A percentile compares a stretch with the other conserved stretches of the same genome.
Conservation (phyloP, 352 stramenopile genomes). For the Aphanomyces stellatus region DNA sequence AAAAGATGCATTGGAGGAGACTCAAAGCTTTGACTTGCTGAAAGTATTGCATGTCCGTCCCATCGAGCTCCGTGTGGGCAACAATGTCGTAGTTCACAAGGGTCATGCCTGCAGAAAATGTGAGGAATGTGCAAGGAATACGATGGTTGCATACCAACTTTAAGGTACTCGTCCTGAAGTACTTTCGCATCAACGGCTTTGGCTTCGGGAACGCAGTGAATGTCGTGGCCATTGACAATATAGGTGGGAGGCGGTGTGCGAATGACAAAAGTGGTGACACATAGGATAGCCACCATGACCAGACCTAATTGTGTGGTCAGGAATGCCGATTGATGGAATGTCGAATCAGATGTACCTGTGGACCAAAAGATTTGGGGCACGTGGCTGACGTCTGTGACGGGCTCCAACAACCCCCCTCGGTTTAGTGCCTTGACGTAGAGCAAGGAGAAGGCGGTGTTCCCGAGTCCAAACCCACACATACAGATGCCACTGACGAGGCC, state of each 20-base stretch:
- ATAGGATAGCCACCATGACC: not conserved
- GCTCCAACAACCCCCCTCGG: not conserved
- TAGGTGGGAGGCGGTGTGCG: slow-evolving; percentile 4
- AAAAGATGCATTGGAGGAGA: slow-evolving; percentile 11
- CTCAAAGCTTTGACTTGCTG: slow-evolving; percentile 17
- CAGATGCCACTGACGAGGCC: slow-evolving; percentile 12
- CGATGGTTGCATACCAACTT: not conserved
- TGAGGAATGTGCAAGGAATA: not conserved
- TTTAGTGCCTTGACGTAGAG: not conserved
- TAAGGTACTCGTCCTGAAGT: slow-evolving; percentile 14
- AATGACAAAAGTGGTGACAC: not conserved
- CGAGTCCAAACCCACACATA: slow-evolving; percentile 17
- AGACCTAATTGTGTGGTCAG: not conserved
- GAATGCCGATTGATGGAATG: too few relatives aligned
- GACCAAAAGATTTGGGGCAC: not conserved
- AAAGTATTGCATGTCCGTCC: slow-evolving; percentile 6
- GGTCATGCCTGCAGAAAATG: not conserved
- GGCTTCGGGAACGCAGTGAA: not conserved
- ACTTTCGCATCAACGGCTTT: not conserved
- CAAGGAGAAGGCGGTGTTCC: not conserved
- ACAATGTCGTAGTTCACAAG: slow-evolving; percentile 7
- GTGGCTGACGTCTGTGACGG: not conserved
- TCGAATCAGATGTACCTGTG: not conserved
- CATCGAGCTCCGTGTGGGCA: not conserved
- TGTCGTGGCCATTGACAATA: slow-evolving; percentile 4